Evolutionary conservation across 495 filamentous ascomycete genomes (phyloP).

Genomic region (Tuber microsphaerosporum): DNA sequence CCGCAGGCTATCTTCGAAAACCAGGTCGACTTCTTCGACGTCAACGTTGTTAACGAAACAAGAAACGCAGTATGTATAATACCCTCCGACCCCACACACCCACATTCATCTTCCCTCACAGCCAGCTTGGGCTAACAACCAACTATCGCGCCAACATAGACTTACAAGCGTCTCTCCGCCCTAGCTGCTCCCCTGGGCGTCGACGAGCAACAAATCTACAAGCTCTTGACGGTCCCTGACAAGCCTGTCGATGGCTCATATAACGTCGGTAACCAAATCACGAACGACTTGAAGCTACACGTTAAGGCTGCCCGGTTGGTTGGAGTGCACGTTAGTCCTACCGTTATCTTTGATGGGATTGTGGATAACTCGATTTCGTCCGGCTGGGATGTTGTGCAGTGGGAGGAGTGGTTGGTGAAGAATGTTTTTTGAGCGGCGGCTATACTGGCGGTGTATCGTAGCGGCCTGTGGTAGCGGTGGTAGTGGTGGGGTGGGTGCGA

Average conservation of each 20-base stretch:
- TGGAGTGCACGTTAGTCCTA: slow-evolving; percentile 83
- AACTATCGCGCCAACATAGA: slow-evolving; percentile 42
- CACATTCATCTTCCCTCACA: neutral
- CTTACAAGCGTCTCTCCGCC: slow-evolving; percentile 68
- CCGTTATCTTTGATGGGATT: slow-evolving; percentile 78
- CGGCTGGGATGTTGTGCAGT: slow-evolving; percentile 69
- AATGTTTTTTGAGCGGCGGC: slow-evolving; percentile 54
- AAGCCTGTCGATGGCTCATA: slow-evolving; percentile 55
- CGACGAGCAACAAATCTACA: slow-evolving; percentile 57
- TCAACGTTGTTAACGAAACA: slow-evolving; percentile 69
- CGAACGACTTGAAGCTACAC: slow-evolving; percentile 75
- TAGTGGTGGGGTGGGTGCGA: neutral
- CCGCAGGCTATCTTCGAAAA: slow-evolving; percentile 55
- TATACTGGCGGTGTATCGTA: neutral
- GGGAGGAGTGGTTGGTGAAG: slow-evolving; percentile 67
- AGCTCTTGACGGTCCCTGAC: slow-evolving; percentile 57
- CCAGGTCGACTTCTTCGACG: slow-evolving; percentile 72
- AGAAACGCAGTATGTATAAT: slow-evolving; percentile 51
- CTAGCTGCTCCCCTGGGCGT: slow-evolving; percentile 60
- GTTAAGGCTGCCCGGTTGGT: slow-evolving; percentile 70
- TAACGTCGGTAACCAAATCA: slow-evolving; percentile 70
- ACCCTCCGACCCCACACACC: neutral
- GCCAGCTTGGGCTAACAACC: neutral
- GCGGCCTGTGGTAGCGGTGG: slow-evolving; percentile 23
- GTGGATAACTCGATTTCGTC: slow-evolving; percentile 71